phyloP scores from a whole-genome alignment of 768 basidiomycete species.

The Mycena latifolia region DNA sequence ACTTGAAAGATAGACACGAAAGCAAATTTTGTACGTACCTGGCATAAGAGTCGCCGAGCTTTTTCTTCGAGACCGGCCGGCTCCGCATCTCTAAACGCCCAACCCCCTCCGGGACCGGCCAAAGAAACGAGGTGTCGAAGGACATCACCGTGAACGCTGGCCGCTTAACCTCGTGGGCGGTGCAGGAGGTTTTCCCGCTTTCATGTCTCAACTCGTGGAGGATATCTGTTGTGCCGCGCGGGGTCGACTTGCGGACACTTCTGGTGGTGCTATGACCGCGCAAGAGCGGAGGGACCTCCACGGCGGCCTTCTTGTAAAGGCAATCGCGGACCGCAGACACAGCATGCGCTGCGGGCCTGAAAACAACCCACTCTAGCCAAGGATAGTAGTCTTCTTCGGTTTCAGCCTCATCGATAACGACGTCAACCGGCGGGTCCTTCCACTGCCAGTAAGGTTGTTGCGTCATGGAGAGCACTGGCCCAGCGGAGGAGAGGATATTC shows the following conservation, averaged over 20 bases:
- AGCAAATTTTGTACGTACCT: conserved; percentile 8
- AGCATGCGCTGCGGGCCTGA: conserved; percentile 6
- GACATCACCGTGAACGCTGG: neutral
- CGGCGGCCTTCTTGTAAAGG: neutral
- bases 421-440: neutral
- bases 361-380: conserved; percentile 8
- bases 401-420: neutral
- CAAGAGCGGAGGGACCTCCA: neutral
- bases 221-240: conserved; percentile 5
- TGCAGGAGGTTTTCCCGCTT: neutral
- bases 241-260: neutral
- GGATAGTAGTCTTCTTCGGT: conserved; percentile 6
- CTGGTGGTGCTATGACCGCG: conserved; percentile 3
- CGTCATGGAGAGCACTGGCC: neutral
- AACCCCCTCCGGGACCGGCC: neutral
- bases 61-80: neutral
- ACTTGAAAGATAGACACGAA: conserved; percentile 6
- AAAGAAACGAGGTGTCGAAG: neutral
- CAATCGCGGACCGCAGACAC: conserved; percentile 6
- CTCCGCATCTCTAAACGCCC: conserved; percentile 7
- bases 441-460: neutral
- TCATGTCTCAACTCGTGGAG: neutral
- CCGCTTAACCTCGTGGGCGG: conserved; percentile 17
- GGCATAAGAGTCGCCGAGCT: conserved; percentile 5
- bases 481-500: neutral